Conservation (phyloP, 441 rosid species). For the Pelargonium myrrhifolium region DNA sequence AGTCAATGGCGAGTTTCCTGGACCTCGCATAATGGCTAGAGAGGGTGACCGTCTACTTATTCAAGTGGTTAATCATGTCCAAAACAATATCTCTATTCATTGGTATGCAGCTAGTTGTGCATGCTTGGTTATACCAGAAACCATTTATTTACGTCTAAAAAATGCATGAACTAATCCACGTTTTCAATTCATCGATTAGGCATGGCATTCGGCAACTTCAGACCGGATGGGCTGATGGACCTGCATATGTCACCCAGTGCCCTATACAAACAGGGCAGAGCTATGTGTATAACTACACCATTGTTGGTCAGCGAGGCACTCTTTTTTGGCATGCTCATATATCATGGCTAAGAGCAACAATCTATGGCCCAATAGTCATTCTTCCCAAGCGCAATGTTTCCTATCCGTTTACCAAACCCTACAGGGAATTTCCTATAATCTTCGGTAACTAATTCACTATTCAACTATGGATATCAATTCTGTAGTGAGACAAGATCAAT, state of each 20-base stretch:
- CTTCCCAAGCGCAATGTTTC: slow-evolving; percentile 33
- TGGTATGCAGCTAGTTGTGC: slow-evolving; percentile 26
- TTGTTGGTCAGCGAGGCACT: slow-evolving; percentile 59
- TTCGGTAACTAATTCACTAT: slow-evolving; percentile 10
- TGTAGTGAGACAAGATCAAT: no score
- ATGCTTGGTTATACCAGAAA: background rate
- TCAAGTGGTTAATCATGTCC: slow-evolving; percentile 52
- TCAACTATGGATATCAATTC: background rate
- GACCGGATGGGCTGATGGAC: slow-evolving; percentile 55
- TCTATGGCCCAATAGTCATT: slow-evolving; percentile 41
- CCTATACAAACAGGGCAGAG: slow-evolving; percentile 45
- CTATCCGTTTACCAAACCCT: slow-evolving; percentile 42
- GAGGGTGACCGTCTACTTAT: slow-evolving; percentile 58
- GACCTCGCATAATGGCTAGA: slow-evolving; percentile 49
- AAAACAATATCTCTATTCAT: slow-evolving; percentile 62
- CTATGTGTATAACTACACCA: slow-evolving; percentile 43
- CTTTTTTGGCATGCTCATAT: slow-evolving; percentile 58
- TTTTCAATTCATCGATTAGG: slow-evolving; percentile 18
- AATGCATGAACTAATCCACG: background rate
- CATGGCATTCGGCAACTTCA: slow-evolving; percentile 49
- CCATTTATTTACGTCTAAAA: background rate
- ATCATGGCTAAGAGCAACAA: slow-evolving; percentile 49
- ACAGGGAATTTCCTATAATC: slow-evolving; percentile 31
- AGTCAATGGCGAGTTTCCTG: slow-evolving; percentile 60
- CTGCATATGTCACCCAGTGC: slow-evolving; percentile 57